These are phyloP conservation scores for Crucibulum laeve DNA, from an alignment of 768 basidiomycete species.

Conservation along the genomic window DNA sequence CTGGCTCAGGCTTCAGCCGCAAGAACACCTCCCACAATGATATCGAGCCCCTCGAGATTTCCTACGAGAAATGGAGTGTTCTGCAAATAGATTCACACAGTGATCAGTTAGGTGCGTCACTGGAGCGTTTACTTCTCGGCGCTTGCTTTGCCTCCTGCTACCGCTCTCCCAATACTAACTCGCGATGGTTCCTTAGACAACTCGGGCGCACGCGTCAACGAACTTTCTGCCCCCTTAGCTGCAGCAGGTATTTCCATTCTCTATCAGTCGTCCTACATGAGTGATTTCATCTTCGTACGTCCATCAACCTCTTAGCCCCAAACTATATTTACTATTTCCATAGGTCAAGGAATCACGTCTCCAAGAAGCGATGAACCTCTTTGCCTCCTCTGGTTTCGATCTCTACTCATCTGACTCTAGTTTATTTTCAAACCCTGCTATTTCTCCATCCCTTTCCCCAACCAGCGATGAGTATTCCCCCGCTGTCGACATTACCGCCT, in stretches of 20 bases:
- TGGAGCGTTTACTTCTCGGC: not conserved
- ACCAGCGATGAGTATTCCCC: constrained; percentile 18
- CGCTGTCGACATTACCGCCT: constrained; percentile 8
- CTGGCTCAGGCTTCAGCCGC: constrained; percentile 29
- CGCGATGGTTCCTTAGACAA: constrained; percentile 43
- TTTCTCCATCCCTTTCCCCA: constrained; percentile 20
- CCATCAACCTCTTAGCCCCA: not conserved
- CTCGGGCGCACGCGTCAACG: constrained; percentile 68
- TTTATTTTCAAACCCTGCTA: constrained; percentile 12
- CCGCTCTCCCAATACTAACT: constrained; percentile 5
- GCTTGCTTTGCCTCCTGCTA: constrained; percentile 7
- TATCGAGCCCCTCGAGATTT: constrained; percentile 60
- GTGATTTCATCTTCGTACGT: constrained; percentile 78
- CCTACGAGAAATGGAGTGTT: constrained; percentile 73
- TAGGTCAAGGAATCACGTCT: constrained; percentile 69
- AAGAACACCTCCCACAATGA: constrained; percentile 14
- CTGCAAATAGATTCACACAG: constrained; percentile 80
- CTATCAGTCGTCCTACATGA: constrained; percentile 80
- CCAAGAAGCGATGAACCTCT: constrained; percentile 56
- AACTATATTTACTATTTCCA: not conserved
- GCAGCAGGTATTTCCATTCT: constrained; percentile 77
- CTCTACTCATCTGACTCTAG: constrained; percentile 49
- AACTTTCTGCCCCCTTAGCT: constrained; percentile 72
- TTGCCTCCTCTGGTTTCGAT: constrained; percentile 61
- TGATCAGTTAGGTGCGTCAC: constrained; percentile 54